phyloP scores from a whole-genome alignment of 2,329 filamentous ascomycete species.

The Aspergillus ochraceus region DNA sequence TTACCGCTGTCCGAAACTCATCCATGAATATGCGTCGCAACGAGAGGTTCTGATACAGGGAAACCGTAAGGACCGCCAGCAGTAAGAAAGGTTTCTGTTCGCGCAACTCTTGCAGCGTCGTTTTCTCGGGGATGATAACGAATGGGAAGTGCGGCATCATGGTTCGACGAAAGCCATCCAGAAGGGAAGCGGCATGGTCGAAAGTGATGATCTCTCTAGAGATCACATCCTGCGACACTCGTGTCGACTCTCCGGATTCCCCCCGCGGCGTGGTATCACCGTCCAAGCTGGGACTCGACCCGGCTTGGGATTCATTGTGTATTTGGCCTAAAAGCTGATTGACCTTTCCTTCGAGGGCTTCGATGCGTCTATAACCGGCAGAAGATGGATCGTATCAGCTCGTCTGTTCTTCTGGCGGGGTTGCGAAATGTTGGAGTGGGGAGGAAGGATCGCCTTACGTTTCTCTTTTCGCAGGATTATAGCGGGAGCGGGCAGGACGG shows the following conservation, averaged over 20 bases:
- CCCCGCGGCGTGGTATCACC: neutral
- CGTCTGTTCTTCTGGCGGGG: neutral
- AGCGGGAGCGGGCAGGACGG: conserved; percentile 13
- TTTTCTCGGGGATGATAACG: neutral
- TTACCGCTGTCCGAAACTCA: neutral
- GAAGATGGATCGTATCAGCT: neutral
- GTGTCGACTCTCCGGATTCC: neutral
- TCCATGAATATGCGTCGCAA: neutral
- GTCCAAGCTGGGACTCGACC: neutral
- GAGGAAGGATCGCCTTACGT: neutral
- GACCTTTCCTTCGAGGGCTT: conserved; percentile 11
- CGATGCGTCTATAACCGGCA: conserved; percentile 1
- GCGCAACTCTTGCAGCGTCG: neutral
- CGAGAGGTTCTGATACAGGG: neutral
- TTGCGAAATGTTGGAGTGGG: neutral
- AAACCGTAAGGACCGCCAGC: neutral
- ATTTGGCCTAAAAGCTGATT: conserved; percentile 10
- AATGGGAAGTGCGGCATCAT: neutral
- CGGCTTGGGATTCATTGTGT: neutral
- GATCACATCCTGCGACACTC: neutral
- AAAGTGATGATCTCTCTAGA: neutral
- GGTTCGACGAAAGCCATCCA: neutral
- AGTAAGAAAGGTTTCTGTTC: neutral
- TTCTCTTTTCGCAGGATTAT: conserved; percentile 11
- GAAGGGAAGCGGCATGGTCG: neutral